Evolutionary conservation across 306 rosid species (phyloP).

Genomic region (Arachis stenosperma): DNA sequence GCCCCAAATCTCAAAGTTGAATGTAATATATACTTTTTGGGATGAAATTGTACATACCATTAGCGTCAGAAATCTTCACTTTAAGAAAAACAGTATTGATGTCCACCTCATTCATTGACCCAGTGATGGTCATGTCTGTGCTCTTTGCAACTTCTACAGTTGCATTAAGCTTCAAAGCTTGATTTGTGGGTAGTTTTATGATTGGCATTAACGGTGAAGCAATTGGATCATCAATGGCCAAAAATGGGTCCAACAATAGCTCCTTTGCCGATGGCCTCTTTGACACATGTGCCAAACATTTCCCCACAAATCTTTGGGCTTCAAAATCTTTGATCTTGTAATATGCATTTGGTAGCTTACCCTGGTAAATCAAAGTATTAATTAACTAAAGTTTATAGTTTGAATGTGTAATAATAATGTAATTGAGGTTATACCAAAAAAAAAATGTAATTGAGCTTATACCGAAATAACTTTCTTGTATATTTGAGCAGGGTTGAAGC

Average conservation of each 20-base stretch:
- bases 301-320: slow-evolving; percentile 71
- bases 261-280: slow-evolving; percentile 71
- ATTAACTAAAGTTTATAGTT: not conserved
- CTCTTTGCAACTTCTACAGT: slow-evolving; percentile 17
- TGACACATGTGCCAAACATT: slow-evolving; percentile 67
- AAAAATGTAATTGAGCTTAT: slow-evolving; percentile 41
- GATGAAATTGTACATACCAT: slow-evolving; percentile 41
- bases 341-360: slow-evolving; percentile 76
- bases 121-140: slow-evolving; percentile 72
- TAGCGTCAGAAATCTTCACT: slow-evolving; percentile 58
- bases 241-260: slow-evolving; percentile 79
- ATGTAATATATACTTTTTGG: too few species aligned
- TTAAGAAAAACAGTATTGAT: slow-evolving; percentile 62
- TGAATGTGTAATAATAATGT: not conserved
- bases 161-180: slow-evolving; percentile 15
- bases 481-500: slow-evolving; percentile 95
- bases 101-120: slow-evolving; percentile 66
- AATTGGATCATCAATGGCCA: slow-evolving; percentile 51
- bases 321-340: slow-evolving; percentile 66
- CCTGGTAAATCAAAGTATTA: slow-evolving; percentile 47
- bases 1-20: too few species aligned
- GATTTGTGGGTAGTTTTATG: slow-evolving; percentile 25
- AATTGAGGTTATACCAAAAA: slow-evolving; percentile 57
- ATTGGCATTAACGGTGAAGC: slow-evolving; percentile 24
- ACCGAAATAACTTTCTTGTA: slow-evolving; percentile 92